Percentiles rank a stretch among this genome's conserved stretches.
phyloP scores from a whole-genome alignment of 2,329 filamentous ascomycete species.

The Apiospora aurea region DNA sequence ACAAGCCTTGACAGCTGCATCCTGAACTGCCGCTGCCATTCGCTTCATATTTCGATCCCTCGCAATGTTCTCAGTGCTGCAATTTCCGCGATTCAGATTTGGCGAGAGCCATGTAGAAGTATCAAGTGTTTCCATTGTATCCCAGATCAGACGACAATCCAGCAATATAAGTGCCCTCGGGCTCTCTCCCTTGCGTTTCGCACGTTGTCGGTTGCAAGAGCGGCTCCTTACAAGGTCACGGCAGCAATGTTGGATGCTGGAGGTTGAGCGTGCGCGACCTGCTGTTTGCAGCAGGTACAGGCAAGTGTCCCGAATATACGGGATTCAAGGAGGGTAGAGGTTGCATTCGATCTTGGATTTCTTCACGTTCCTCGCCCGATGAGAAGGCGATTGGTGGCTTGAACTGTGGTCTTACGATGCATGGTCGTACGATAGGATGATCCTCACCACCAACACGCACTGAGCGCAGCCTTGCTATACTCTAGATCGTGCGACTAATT shows the following conservation, averaged over 20 bases:
- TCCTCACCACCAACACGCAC: neutral
- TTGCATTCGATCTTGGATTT: neutral
- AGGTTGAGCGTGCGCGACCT: neutral
- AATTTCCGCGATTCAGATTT: neutral
- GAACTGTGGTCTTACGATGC: neutral
- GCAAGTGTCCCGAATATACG: neutral
- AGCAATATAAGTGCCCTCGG: neutral
- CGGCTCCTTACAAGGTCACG: neutral
- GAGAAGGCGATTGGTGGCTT: slow-evolving; percentile 8
- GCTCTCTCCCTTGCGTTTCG: neutral
- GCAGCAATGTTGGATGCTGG: neutral
- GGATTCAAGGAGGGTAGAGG: neutral
- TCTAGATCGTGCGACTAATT: slow-evolving; percentile 7
- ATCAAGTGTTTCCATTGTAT: neutral
- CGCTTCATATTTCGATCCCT: neutral
- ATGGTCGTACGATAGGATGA: neutral
- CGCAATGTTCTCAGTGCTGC: neutral
- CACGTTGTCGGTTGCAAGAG: neutral
- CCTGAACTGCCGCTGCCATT: neutral
- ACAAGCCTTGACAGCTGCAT: neutral
- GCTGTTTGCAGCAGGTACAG: neutral
- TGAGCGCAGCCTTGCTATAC: slow-evolving; percentile 3
- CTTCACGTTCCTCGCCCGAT: slow-evolving; percentile 3
- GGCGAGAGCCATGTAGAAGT: neutral
- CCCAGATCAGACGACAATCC: neutral